These are phyloP conservation scores for Alectoria sarmentosa DNA, from an alignment of 495 filamentous ascomycete species.

Conservation along the genomic window DNA sequence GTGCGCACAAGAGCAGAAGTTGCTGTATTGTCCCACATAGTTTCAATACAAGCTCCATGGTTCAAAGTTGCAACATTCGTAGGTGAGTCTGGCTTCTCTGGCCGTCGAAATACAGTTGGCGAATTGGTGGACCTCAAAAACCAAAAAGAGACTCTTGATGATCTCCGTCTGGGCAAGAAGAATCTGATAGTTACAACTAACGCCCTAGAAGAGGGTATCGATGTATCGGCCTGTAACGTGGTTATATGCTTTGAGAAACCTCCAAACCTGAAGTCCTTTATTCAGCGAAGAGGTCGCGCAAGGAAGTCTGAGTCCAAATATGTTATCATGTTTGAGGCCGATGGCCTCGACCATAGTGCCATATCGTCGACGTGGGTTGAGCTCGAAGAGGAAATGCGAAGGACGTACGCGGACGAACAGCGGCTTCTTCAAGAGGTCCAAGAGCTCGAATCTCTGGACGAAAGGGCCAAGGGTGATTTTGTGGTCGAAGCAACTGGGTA, in stretches of 20 bases:
- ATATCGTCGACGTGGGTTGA: constrained; percentile 45
- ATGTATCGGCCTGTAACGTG: constrained; percentile 75
- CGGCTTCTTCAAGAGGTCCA: constrained; percentile 42
- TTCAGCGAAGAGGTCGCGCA: constrained; percentile 80
- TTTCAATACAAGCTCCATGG: constrained; percentile 53
- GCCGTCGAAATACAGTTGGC: constrained; percentile 46
- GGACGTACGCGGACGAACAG: constrained; percentile 63
- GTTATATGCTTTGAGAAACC: constrained; percentile 83
- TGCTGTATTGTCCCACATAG: constrained; percentile 55
- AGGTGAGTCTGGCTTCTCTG: constrained; percentile 53
- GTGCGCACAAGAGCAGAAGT: constrained; percentile 66
- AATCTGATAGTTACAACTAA: constrained; percentile 80
- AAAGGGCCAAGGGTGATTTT: constrained; percentile 41
- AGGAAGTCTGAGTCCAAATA: constrained; percentile 64
- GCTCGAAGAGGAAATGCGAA: constrained; percentile 68
- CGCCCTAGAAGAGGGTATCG: constrained; percentile 89
- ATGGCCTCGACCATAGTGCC: constrained; percentile 29
- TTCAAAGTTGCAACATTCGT: constrained; percentile 63
- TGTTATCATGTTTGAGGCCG: constrained; percentile 51
- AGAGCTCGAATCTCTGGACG: constrained; percentile 47
- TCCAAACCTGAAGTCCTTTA: constrained; percentile 71
- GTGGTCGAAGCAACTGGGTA: constrained; percentile 49
- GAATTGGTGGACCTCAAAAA: constrained; percentile 51
- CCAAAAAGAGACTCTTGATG: constrained; percentile 54
- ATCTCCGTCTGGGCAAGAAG: constrained; percentile 59